These are phyloP conservation scores for Viridothelium virens DNA, from an alignment of 495 filamentous ascomycete genomes.

Conservation along the genomic window DNA sequence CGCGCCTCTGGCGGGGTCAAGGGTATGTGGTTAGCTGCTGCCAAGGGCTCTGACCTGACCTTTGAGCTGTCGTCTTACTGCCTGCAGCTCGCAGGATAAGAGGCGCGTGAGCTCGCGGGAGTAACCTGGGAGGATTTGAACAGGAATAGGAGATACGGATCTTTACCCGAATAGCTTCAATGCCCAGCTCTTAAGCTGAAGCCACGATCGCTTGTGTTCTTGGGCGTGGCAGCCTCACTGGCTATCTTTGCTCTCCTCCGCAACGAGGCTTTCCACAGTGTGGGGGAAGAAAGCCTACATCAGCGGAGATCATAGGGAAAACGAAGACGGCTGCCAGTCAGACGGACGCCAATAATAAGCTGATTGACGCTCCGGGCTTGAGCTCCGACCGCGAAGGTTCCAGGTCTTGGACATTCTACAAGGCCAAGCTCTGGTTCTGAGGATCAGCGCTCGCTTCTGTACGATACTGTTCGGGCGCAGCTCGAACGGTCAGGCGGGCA, in stretches of 20 bases:
- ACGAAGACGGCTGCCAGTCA: neutral
- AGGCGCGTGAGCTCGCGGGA: neutral
- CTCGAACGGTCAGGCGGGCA: too few relatives aligned
- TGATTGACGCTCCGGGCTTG: neutral
- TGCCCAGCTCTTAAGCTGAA: neutral
- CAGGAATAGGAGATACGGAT: neutral
- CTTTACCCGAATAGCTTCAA: neutral
- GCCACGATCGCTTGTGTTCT: conserved; percentile 3
- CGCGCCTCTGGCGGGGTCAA: neutral
- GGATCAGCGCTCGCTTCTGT: neutral
- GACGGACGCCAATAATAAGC: neutral
- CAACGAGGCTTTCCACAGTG: neutral
- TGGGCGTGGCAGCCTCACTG: neutral
- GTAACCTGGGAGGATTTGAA: neutral
- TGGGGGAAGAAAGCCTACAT: neutral
- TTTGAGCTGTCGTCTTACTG: conserved; percentile 5
- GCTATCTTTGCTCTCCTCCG: neutral
- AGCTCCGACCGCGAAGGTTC: neutral
- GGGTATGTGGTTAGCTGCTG: neutral
- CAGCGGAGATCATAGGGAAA: neutral
- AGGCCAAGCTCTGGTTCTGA: neutral
- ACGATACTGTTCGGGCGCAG: too few relatives aligned
- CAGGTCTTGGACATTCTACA: neutral
- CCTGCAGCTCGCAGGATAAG: neutral
- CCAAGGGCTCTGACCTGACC: neutral